These are phyloP conservation scores for Daldinia sp. DNA, from an alignment of 2,329 filamentous ascomycete genomes.

Conservation along the genomic window DNA sequence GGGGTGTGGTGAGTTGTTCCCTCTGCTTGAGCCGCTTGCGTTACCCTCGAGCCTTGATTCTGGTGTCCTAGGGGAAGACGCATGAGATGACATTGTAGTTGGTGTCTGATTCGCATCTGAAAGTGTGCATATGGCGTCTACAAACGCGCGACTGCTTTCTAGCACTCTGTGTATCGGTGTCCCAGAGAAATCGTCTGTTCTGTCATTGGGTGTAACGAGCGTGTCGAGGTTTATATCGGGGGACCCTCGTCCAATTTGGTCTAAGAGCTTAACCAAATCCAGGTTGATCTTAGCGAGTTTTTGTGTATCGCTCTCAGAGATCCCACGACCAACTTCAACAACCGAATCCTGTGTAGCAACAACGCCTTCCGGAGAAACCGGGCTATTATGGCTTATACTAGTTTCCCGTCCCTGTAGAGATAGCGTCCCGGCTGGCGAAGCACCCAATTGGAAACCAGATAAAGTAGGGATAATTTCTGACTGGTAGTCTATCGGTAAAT, in stretches of 20 bases:
- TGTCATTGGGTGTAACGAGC: not conserved
- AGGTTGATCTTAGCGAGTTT: conserved; percentile 18
- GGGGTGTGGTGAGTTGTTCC: not conserved
- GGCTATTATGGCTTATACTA: not conserved
- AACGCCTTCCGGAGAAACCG: not conserved
- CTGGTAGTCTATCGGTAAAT: not conserved
- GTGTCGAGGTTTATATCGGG: conserved; percentile 5
- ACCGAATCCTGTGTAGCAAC: not conserved
- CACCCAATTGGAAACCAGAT: not conserved
- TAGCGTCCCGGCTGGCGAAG: not conserved
- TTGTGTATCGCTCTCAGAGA: conserved; percentile 5
- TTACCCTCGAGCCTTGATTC: not conserved
- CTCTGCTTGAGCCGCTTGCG: not conserved
- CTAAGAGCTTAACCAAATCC: not conserved
- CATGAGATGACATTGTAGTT: not conserved
- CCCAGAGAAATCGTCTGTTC: not conserved
- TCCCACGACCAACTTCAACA: not conserved
- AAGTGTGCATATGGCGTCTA: conserved; percentile 2
- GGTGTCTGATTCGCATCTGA: not conserved
- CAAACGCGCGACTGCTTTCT: conserved; percentile 5
- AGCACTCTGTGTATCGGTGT: conserved; percentile 4
- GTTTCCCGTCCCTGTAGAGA: not conserved
- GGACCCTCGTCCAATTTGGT: conserved; percentile 4
- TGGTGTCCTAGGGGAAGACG: not conserved
- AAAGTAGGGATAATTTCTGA: not conserved